Evolutionary conservation across 441 rosid genomes (phyloP).

Genomic region (Bocquillonia castaneifolia): DNA sequence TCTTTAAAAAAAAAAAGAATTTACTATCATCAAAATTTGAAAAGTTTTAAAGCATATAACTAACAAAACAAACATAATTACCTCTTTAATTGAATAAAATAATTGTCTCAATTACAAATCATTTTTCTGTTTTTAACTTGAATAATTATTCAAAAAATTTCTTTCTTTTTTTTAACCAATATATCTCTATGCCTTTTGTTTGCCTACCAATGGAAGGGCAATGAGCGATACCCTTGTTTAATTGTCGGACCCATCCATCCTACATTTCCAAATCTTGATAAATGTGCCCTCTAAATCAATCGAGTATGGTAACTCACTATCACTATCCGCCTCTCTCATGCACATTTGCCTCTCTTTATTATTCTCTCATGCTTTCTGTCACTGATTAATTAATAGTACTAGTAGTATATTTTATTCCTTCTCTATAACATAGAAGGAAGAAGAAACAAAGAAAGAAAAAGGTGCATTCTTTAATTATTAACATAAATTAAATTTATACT

Average conservation of each 20-base stretch:
- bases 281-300: conserved; percentile 22
- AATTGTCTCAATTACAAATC: no score
- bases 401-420: no score
- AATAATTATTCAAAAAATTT: background rate
- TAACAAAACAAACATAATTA: no score
- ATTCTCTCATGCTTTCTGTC: conserved; percentile 9
- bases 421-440: no score
- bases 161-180: background rate
- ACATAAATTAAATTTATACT: no score
- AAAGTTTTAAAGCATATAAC: no score
- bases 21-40: no score
- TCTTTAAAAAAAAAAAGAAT: no score
- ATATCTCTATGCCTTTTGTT: conserved; percentile 18
- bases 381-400: no score
- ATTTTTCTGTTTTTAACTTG: background rate
- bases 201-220: conserved; percentile 51
- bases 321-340: conserved; percentile 6
- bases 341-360: background rate
- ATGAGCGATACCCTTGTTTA: conserved; percentile 36
- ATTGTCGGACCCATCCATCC: conserved; percentile 54
- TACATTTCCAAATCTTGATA: conserved; percentile 37
- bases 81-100: no score
- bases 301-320: conserved; percentile 14
- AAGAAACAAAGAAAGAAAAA: no score
- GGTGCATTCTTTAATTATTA: no score